Evolutionary conservation across 139 green algal species (phyloP), one percentile per base, ranked within the genome.

Genomic region (Nannochloris sp.): DNA sequence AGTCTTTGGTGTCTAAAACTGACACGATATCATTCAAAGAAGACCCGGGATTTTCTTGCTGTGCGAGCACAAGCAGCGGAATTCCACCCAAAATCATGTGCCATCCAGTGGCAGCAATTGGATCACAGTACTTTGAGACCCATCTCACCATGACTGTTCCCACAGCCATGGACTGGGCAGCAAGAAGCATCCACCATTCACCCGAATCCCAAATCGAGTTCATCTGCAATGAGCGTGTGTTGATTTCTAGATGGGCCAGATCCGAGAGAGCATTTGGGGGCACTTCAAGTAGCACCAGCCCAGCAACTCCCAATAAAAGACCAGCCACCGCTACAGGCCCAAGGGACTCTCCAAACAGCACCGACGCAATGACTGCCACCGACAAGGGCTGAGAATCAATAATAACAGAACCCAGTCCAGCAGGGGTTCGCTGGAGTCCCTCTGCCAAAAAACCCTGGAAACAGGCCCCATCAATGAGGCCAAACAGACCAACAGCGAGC

Each of bases 351-450:
- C 90, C 89, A 68, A 95, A 97, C 8, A 99, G 71, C 30, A 97
- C 29, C 0, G 90, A 71, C 0, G 93, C 91, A 30, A 99, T 82
- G 9, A 97, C 28, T 2, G 93, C 92, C 20, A 99, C 92, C 1
- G 85, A 94, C 6, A 98, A 77, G 1, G 92, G 92, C 77, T 98
- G 92, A 2, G 83, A 94, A 81, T 98, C 92, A 61, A 98, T 98
- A 73, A 97, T 96, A 16, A 97, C 82, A 58, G 63, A 82, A 43
- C 87, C 88, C 14, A 95, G 72, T 3, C 89, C 90, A 16, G 90
- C 90, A 59, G 74, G 75, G 12, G 87, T 95, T 44, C 81, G 70
- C 56, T 86, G 71, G 46, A 97, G 79, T 3, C 91, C 91, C 70
- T 98, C 82, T 36, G 37, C 63, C 4, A 51, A 89, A 45, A 66